A percentile compares a stretch with the other conserved stretches of the same genome.
Evolutionary conservation across 768 basidiomycete species (phyloP).

Genomic region (Serendipita sp.): DNA sequence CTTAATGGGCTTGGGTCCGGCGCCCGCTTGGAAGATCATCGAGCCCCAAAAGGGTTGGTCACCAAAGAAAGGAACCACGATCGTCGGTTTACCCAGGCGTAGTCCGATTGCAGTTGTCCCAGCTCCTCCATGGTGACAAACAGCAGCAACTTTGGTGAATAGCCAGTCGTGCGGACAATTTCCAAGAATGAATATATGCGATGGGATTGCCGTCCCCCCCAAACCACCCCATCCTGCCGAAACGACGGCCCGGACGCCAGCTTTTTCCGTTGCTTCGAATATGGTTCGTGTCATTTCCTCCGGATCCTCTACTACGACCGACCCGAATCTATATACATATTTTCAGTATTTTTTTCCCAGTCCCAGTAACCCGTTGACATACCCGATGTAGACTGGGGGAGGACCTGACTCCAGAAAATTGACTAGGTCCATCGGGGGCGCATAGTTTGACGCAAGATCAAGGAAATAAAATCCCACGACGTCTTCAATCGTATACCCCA

Average conservation of each 20-base stretch:
- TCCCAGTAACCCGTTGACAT: not conserved
- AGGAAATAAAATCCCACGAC: conserved; percentile 52
- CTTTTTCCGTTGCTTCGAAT: conserved; percentile 37
- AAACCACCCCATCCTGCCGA: conserved; percentile 53
- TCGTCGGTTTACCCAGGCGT: conserved; percentile 39
- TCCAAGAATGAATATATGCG: conserved; percentile 42
- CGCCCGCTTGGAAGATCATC: conserved; percentile 44
- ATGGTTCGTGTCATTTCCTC: conserved; percentile 31
- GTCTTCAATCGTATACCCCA: conserved; percentile 22
- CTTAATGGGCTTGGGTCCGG: conserved; percentile 43
- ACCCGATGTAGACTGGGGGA: conserved; percentile 44
- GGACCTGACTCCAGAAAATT: conserved; percentile 32
- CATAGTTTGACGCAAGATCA: conserved; percentile 32
- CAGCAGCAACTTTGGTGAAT: conserved; percentile 39
- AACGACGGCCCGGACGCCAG: conserved; percentile 42
- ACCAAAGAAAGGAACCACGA: conserved; percentile 50
- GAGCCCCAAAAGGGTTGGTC: conserved; percentile 43
- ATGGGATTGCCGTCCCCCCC: conserved; percentile 33
- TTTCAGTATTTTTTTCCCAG: too few species aligned
- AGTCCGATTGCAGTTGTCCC: conserved; percentile 51
- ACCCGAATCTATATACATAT: conserved; percentile 29
- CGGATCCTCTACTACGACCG: conserved; percentile 42
- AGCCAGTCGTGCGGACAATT: conserved; percentile 58
- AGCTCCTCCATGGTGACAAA: conserved; percentile 50
- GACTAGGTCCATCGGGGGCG: conserved; percentile 29